Evolutionary conservation across 805 yeast genomes (phyloP), one percentile per base, ranked within the genome.

Genomic region (Ascoidea rubescens): DNA sequence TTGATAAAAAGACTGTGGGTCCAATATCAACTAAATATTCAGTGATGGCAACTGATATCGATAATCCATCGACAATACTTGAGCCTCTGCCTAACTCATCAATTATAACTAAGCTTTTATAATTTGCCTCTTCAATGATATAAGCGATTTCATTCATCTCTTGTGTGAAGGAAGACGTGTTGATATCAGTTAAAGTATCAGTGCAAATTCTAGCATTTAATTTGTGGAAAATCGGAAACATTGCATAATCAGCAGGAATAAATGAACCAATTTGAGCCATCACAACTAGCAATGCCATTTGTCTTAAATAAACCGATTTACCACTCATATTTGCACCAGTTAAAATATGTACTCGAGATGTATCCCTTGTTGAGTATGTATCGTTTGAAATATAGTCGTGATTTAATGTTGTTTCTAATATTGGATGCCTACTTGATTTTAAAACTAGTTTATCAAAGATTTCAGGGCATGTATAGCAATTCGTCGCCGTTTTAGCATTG

Each of bases 261-360:
- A 67, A 75, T 7, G 77, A 71, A 0, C 86, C 86, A 32, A 79
- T 72, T 58, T 81, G 86, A 0, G 79, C 75, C 72, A 80, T 67
- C 5, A 79, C 69, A 2, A 67, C 66, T 7, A 76, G 56, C 5
- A 77, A 56, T 0, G 79, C 78, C 5, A 76, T 67, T 56, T 78
- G 81, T 50, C 73, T 72, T 46, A 80, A 69, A 54, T 75, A 77
- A 5, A 79, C 74, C 0, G 84, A 78, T 58, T 79, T 80, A 1
- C 84, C 85, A 49, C 82, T 79, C 81, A 77, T 77, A 55, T 79
- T 79, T 3, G 79, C 76, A 0, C 84, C 84, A 0, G 83, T 78
- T 5, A 79, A 68, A 1, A 79, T 68, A 52, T 74, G 77, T 6
- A 75, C 59, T 32, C 71, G 57, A 2, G 78, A 72, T 5, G 66